These are phyloP conservation scores for Phoma sp. DNA, from an alignment of 2,329 filamentous ascomycete species.

Conservation along the genomic window DNA sequence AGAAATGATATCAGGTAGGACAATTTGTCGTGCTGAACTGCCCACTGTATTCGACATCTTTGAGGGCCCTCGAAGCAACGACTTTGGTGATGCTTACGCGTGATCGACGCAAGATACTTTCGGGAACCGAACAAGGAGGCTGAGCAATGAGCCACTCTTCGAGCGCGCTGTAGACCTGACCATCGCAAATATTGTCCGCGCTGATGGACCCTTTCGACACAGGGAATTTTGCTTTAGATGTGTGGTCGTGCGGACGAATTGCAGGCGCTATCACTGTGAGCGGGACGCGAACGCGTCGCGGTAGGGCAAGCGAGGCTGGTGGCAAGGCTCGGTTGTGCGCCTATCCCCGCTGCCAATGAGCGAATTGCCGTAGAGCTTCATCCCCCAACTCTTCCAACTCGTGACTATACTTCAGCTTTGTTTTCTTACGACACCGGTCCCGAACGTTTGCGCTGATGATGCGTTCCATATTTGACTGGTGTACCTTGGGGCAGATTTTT, in stretches of 20 bases:
- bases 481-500: not conserved
- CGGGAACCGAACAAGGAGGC: conserved; percentile 14
- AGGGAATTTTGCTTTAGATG: not conserved
- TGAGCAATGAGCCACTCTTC: not conserved
- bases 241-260: not conserved
- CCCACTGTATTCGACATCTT: too few relatives aligned
- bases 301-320: not conserved
- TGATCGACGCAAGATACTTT: not conserved
- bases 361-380: not conserved
- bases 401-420: too few relatives aligned
- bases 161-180: not conserved
- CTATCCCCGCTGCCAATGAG: not conserved
- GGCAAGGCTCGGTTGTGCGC: conserved; percentile 6
- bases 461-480: not conserved
- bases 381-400: not conserved
- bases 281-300: too few relatives aligned
- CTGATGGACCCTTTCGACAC: not conserved
- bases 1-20: too few relatives aligned
- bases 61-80: too few relatives aligned
- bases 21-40: too few relatives aligned
- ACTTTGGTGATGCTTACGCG: not conserved
- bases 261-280: too few relatives aligned
- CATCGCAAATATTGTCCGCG: not conserved
- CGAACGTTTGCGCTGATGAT: not conserved
- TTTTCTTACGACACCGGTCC: too few relatives aligned